Percentiles rank a stretch among this genome's conserved stretches.
Conservation (phyloP, 2,329 filamentous ascomycete species). For the Meredithiella fracta region DNA sequence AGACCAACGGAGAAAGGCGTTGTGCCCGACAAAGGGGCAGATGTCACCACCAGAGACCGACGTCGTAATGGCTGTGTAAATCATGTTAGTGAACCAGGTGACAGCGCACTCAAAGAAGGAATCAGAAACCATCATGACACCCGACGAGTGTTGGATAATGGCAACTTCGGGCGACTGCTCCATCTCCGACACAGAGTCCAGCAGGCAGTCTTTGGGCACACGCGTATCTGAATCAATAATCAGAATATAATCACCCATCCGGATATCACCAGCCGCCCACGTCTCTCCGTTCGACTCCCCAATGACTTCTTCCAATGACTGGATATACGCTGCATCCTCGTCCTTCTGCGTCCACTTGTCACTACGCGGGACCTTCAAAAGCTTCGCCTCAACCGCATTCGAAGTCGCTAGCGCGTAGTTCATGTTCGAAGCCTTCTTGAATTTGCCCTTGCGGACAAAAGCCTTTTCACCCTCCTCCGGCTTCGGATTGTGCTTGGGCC, state of each 20-base stretch:
- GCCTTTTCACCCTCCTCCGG: slow-evolving; percentile 26
- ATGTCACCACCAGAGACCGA: slow-evolving; percentile 55
- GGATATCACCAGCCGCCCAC: slow-evolving; percentile 44
- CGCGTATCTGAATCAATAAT: slow-evolving; percentile 54
- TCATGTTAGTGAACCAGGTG: slow-evolving; percentile 63
- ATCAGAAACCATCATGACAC: slow-evolving; percentile 60
- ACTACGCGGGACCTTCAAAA: slow-evolving; percentile 31
- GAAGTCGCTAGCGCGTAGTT: slow-evolving; percentile 47
- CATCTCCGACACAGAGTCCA: slow-evolving; percentile 58
- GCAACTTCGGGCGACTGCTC: slow-evolving; percentile 51
- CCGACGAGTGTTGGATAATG: slow-evolving; percentile 56
- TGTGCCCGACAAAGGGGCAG: slow-evolving; percentile 63
- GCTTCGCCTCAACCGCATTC: slow-evolving; percentile 43
- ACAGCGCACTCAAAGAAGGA: slow-evolving; percentile 59
- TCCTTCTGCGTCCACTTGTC: slow-evolving; percentile 27
- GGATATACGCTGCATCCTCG: slow-evolving; percentile 33
- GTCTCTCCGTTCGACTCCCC: slow-evolving; percentile 33
- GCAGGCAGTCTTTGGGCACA: slow-evolving; percentile 49
- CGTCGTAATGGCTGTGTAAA: slow-evolving; percentile 58
- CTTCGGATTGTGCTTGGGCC: slow-evolving; percentile 35
- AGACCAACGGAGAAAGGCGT: slow-evolving; percentile 55
- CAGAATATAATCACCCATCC: slow-evolving; percentile 47
- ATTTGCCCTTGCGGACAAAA: slow-evolving; percentile 42
- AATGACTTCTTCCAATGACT: slow-evolving; percentile 32
- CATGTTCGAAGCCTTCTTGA: slow-evolving; percentile 54